Base-by-base conservation (phyloP, 345 rosid species). In the Clausena lansium region DNA sequence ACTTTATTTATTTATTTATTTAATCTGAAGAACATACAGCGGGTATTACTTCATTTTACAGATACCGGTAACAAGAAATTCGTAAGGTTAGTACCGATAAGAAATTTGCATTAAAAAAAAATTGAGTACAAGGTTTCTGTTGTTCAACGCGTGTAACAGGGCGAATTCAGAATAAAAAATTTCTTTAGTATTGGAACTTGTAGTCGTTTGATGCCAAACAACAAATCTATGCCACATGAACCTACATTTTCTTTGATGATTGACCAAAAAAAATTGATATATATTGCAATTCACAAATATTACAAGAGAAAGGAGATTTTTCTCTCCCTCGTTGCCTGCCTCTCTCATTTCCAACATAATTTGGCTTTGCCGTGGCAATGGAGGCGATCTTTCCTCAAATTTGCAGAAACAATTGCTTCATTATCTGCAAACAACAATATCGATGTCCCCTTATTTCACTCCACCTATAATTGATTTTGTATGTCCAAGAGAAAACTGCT, bases 241-340 rank as follows among this genome's bases (percentile, higher is more conserved):
- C 76, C 74, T 84, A 82, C 79, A 77, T 52, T 67, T 81, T 76
- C 76, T 83, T 80, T 39, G 65, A 54, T 13, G 68, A 71, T 45
- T 36, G 68, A 70, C 41, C 28, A 5, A 47, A 70, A 68, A 57
- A 47, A 73, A 58, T 15, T 52, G 22, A 0, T 35, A 77, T 64
- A 79, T 74, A 72, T 65, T 36, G 30, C 67, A 77, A 20, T 55
- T 67, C 63, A 67, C 67, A 35, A 80, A 80, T 35, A 62, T 76
- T 75, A 81, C 76, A 74, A 28, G 41, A 75, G 32, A 58, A 64
- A 47, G 6, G 52, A 57, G 60, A 73, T 72, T 33, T 55, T 66
- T 10, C 60, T 45, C 64, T 11, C 61, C 67, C 55, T 36, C 19
- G 47, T 66, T 41, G 58, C 63, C 75, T 65, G 61, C 63, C 71